Evolutionary conservation across 75 land plant genomes (phyloP), one percentile per base, ranked within the genome.

Genomic region (Sequoiadendron giganteum): DNA sequence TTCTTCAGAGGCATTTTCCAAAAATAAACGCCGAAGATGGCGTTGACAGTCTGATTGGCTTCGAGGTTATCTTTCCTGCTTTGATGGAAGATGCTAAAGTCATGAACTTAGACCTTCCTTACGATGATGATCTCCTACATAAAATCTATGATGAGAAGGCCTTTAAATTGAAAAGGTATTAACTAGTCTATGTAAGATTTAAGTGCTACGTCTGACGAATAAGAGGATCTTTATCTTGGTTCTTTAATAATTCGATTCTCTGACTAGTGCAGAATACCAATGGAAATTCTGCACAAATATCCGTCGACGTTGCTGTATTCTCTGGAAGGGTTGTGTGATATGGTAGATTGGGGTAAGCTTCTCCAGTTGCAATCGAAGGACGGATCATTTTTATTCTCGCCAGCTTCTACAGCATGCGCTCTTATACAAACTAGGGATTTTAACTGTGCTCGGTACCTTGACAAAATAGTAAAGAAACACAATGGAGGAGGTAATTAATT

Each of bases 321-420:
- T 75, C 76, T 98, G 90, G 99, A 98, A 88, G 99, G 97, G 13
- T 92, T 98, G 92, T 90, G 89, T 21, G 93, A 80, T 25, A 45
- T 81, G n/a, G 85, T 98, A 76, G 94, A 95, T 25, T 97, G 99
- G 99, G 89, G 91, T 83, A 93, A 93, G 91, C 94, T 98, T 38
- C 82, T 95, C 0, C 88, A 93, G 49, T 90, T 98, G 5, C 99
- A 96, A 87, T 89, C 92, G 49, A 42, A 21, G 16, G 93, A 98
- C 76, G 98, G 99, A 9, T 98, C 99, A 3, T 96, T 98, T 87
- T 80, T 97, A 30, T 93, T 88, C 90, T 96, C 98, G 10, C 98
- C 99, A 65, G 93, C 99, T 5, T 93, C 99, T 89, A 98, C 99
- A 56, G 99, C 99, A 58, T 98, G 87, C 76, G 97, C 99, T 3